Conservation (phyloP, 257 asterid genomes). For the Solanum rostratum region DNA sequence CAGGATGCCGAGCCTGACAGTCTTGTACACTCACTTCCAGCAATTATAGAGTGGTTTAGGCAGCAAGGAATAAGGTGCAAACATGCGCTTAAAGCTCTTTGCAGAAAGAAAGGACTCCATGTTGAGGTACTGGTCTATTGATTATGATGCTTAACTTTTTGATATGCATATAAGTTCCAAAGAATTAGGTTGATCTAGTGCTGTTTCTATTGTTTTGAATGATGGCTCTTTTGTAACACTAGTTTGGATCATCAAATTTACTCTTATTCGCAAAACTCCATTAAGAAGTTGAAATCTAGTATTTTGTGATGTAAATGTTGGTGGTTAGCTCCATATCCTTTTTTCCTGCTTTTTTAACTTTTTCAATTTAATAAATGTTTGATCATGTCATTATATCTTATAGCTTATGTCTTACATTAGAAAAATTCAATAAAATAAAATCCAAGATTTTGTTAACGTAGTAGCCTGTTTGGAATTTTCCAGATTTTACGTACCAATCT, state of each 20-base stretch:
- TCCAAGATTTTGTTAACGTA: not conserved
- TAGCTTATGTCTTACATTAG: not conserved
- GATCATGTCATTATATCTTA: not conserved
- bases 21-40: slow-evolving; percentile 55
- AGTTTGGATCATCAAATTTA: not conserved
- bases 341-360: not conserved
- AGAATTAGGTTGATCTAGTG: not conserved
- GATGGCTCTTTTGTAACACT: not conserved
- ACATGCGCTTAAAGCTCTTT: slow-evolving; percentile 61
- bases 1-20: slow-evolving; percentile 71
- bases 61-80: slow-evolving; percentile 31
- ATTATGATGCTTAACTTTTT: not conserved
- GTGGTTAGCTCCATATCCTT: not conserved
- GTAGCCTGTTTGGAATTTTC: not conserved
- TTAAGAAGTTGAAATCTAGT: not conserved
- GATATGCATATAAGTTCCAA: not conserved
- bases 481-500: not conserved
- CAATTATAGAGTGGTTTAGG: slow-evolving; percentile 36
- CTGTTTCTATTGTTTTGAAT: not conserved
- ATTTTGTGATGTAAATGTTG: not conserved
- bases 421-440: not conserved
- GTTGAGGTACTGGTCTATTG: slow-evolving; percentile 41
- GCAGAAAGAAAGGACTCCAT: slow-evolving; percentile 67
- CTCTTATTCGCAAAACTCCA: not conserved
- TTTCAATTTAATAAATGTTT: not conserved